Evolutionary conservation across 768 basidiomycete species (phyloP).

Genomic region (Leccinum variicolor): DNA sequence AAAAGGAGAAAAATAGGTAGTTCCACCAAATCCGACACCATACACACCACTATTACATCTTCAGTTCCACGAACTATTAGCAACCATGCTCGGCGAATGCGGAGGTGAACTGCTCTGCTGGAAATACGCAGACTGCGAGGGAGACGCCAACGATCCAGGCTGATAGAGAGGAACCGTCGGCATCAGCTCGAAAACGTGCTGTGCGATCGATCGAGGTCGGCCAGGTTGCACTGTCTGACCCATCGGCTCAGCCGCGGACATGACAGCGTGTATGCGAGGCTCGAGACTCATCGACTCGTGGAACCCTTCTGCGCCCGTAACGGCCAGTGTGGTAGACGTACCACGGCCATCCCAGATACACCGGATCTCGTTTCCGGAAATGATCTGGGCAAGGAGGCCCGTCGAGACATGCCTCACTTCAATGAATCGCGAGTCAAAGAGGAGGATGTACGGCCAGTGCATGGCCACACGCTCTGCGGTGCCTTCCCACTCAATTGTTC

Average conservation of each 20-base stretch:
- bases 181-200: constrained; percentile 76
- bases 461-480: constrained; percentile 85
- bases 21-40: background rate
- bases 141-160: constrained; percentile 49
- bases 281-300: constrained; percentile 58
- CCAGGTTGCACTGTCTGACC: constrained; percentile 37
- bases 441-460: constrained; percentile 83
- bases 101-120: constrained; percentile 52
- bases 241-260: constrained; percentile 51
- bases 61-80: constrained; percentile 23
- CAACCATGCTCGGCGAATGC: constrained; percentile 47
- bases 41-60: background rate
- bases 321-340: constrained; percentile 23
- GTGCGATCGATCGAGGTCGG: constrained; percentile 51
- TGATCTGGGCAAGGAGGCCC: constrained; percentile 77
- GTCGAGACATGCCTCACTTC: constrained; percentile 84
- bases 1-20: no score
- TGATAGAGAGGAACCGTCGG: constrained; percentile 37
- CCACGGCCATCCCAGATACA: constrained; percentile 90
- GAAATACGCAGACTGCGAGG: constrained; percentile 50
- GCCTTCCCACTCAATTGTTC: constrained; percentile 93
- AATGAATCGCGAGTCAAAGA: constrained; percentile 88
- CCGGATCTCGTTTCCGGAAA: constrained; percentile 74
- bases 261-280: constrained; percentile 83
- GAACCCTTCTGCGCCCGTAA: constrained; percentile 32